Percentiles rank a stretch among this genome's conserved stretches.
Evolutionary conservation across 2,329 filamentous ascomycete species (phyloP).

Genomic region (Chalara sp.): DNA sequence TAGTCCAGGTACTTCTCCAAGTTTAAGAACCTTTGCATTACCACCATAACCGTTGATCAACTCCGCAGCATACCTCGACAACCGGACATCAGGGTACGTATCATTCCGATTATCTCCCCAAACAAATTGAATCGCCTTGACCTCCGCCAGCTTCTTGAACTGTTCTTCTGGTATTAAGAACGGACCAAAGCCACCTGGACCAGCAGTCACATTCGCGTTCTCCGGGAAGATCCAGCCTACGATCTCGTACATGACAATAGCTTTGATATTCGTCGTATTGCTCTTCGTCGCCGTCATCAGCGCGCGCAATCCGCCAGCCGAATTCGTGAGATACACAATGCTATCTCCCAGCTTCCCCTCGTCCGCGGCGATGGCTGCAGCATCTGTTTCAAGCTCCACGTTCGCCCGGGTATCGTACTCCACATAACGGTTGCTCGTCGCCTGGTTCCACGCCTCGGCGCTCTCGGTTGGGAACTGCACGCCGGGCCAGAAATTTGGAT

Average conservation of each 20-base stretch:
- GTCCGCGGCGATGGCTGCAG: slow-evolving; percentile 8
- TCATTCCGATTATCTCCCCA: slow-evolving; percentile 10
- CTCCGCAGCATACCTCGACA: slow-evolving; percentile 2
- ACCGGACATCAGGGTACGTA: background rate
- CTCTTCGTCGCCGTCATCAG: slow-evolving; percentile 2
- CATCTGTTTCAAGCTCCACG: slow-evolving; percentile 4
- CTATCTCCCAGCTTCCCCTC: slow-evolving; percentile 5
- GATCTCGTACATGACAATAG: slow-evolving; percentile 9
- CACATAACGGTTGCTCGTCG: background rate
- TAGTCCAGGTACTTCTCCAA: slow-evolving; percentile 3
- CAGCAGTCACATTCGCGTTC: slow-evolving; percentile 1
- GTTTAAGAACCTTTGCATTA: slow-evolving; percentile 6
- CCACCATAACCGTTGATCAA: slow-evolving; percentile 11
- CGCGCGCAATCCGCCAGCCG: slow-evolving; percentile 8
- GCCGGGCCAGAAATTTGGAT: slow-evolving; percentile 7
- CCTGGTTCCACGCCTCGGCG: slow-evolving; percentile 7
- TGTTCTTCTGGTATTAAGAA: slow-evolving; percentile 8
- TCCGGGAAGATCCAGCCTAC: slow-evolving; percentile 10
- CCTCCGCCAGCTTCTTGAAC: slow-evolving; percentile 8
- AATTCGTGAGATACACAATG: slow-evolving; percentile 11
- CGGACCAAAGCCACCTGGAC: slow-evolving; percentile 3
- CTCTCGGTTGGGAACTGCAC: slow-evolving; percentile 6
- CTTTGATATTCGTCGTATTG: slow-evolving; percentile 9
- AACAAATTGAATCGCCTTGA: slow-evolving; percentile 10
- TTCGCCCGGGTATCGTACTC: background rate